phyloP scores from a whole-genome alignment of 2,329 filamentous ascomycete species.

The Cladosporium cucumerinum region DNA sequence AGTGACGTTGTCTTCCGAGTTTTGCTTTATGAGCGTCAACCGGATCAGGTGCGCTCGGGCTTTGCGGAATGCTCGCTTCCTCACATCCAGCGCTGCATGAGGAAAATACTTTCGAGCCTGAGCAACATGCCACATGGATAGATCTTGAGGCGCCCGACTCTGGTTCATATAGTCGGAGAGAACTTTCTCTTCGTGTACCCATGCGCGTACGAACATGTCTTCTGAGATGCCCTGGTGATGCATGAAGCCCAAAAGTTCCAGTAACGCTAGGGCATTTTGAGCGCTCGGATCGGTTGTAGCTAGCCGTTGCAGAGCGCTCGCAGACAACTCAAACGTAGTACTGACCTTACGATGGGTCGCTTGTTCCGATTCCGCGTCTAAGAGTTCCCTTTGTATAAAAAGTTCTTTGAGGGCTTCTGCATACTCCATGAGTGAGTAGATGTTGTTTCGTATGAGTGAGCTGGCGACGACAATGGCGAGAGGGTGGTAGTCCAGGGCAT shows the following conservation, averaged over 20 bases:
- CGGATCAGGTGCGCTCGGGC: not conserved
- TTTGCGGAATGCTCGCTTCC: not conserved
- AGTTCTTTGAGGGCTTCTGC: not conserved
- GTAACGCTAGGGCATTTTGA: not conserved
- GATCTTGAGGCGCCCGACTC: not conserved
- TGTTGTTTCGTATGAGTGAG: not conserved
- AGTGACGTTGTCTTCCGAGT: not conserved
- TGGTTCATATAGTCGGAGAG: not conserved
- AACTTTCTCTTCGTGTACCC: not conserved
- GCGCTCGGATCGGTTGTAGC: not conserved
- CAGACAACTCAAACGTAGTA: not conserved
- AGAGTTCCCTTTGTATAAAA: not conserved
- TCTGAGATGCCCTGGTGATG: not conserved
- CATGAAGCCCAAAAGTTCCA: not conserved
- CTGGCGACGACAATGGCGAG: not conserved
- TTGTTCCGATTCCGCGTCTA: not conserved
- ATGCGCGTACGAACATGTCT: not conserved
- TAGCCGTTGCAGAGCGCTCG: not conserved
- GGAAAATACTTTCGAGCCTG: not conserved
- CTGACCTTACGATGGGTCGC: not conserved
- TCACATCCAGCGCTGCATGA: not conserved
- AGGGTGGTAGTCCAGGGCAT: not conserved
- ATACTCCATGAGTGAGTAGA: not conserved
- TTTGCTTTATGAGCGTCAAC: not conserved
- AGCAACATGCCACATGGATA: not conserved